Conservation (phyloP, 1,284 basidiomycete species). For the Cryptococcus maquisensis region DNA sequence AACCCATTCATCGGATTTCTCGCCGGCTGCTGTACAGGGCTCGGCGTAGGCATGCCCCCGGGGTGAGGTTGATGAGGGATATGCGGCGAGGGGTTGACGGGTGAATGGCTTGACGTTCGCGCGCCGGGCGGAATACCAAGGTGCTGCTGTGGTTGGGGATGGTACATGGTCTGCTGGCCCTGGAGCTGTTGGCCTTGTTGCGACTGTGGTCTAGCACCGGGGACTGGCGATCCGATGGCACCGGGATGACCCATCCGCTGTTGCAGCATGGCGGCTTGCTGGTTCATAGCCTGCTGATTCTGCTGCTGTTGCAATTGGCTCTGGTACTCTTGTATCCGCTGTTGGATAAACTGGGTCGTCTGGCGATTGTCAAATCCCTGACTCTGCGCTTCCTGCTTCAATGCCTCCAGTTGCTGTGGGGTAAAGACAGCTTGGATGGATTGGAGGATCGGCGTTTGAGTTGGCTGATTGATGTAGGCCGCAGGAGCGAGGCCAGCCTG, state of each 20-base stretch:
- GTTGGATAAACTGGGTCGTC: conserved; percentile 24
- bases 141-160: conserved; percentile 14
- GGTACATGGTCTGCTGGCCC: conserved; percentile 24
- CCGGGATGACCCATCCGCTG: conserved; percentile 10
- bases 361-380: conserved; percentile 22
- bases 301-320: conserved; percentile 21
- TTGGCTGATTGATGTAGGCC: conserved; percentile 15
- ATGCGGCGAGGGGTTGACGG: conserved; percentile 29
- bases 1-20: conserved; percentile 32
- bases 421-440: background rate
- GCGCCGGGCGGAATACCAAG: conserved; percentile 22
- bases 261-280: conserved; percentile 15
- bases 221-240: conserved; percentile 19
- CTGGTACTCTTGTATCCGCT: background rate
- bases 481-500: conserved; percentile 10
- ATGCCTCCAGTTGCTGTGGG: conserved; percentile 22
- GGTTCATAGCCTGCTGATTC: conserved; percentile 6
- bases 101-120: conserved; percentile 26
- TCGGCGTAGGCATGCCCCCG: conserved; percentile 25
- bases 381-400: conserved; percentile 26
- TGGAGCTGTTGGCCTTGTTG: conserved; percentile 10
- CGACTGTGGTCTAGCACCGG: conserved; percentile 15
- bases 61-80: conserved; percentile 27
- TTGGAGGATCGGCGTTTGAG: background rate
- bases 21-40: conserved; percentile 36